A percentile compares a stretch with the other conserved stretches of the same genome.
Conservation (phyloP, 1,139 yeast genomes). For the Suhomyces anneliseae region DNA sequence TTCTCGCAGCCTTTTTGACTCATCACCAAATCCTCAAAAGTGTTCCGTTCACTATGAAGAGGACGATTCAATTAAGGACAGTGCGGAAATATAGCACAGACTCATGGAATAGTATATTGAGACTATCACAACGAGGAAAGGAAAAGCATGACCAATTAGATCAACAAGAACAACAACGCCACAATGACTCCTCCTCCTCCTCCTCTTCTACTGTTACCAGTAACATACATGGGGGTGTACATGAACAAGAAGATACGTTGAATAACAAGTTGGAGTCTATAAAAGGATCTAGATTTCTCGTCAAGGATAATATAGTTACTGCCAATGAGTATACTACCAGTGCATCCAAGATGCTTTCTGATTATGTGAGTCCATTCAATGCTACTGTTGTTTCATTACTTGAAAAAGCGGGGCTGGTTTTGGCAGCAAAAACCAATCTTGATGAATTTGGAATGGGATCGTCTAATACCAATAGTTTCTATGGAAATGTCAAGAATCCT, state of each 20-base stretch:
- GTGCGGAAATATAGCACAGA: not conserved
- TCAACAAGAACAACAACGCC: not conserved
- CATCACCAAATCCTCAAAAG: not conserved
- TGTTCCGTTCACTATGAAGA: not conserved
- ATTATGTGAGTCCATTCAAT: slow-evolving; percentile 73
- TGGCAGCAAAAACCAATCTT: slow-evolving; percentile 87
- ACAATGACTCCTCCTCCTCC: not conserved
- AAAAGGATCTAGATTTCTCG: slow-evolving; percentile 8
- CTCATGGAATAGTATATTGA: not conserved
- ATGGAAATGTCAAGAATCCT: slow-evolving; percentile 76
- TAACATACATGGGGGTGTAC: too few species aligned
- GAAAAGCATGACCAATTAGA: too few species aligned
- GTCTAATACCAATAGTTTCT: slow-evolving; percentile 54
- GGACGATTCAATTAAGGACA: not conserved
- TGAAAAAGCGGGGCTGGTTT: slow-evolving; percentile 47
- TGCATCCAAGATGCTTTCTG: slow-evolving; percentile 59
- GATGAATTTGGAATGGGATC: slow-evolving; percentile 99
- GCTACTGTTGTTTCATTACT: slow-evolving; percentile 70
- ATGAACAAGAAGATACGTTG: too few species aligned
- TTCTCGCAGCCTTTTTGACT: not conserved
- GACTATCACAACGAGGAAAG: not conserved
- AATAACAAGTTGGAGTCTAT: not conserved
- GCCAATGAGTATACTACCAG: slow-evolving; percentile 68
- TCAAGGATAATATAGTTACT: slow-evolving; percentile 82
- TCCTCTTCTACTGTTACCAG: not conserved